phyloP scores from a whole-genome alignment of 1,284 basidiomycete species.

The Chondrostereum purpureum region DNA sequence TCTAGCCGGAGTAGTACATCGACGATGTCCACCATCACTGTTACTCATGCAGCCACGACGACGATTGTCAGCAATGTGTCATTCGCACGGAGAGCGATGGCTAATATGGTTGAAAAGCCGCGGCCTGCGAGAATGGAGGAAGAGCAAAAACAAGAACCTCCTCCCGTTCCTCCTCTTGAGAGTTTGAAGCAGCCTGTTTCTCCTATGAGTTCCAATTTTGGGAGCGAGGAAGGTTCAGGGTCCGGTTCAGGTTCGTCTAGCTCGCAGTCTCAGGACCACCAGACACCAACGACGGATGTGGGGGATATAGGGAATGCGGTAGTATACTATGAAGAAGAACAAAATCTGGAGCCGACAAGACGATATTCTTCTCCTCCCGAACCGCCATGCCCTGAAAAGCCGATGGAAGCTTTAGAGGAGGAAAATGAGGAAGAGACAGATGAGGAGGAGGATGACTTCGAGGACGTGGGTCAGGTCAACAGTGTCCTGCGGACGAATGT shows the following conservation, averaged over 20 bases:
- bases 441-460: constrained; percentile 20
- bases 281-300: constrained; percentile 29
- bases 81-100: constrained; percentile 37
- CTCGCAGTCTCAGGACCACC: constrained; percentile 28
- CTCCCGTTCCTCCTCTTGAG: constrained; percentile 8
- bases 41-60: constrained; percentile 31
- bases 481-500: neutral
- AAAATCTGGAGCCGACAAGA: constrained; percentile 2
- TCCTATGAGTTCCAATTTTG: constrained; percentile 36
- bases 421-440: constrained; percentile 9
- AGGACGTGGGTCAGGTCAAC: neutral
- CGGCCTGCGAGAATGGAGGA: neutral
- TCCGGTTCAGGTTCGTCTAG: constrained; percentile 31
- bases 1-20: constrained; percentile 43
- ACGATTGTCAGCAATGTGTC: constrained; percentile 32
- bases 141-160: constrained; percentile 9
- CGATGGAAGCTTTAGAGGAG: too few relatives aligned
- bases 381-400: constrained; percentile 21
- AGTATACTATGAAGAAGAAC: constrained; percentile 18
- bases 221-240: constrained; percentile 30
- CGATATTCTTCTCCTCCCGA: constrained; percentile 17
- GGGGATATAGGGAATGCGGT: constrained; percentile 18
- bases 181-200: constrained; percentile 26
- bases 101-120: constrained; percentile 32
- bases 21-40: constrained; percentile 39